Evolutionary conservation across 768 basidiomycete genomes (phyloP).

Genomic region (Hygrophorus russula): DNA sequence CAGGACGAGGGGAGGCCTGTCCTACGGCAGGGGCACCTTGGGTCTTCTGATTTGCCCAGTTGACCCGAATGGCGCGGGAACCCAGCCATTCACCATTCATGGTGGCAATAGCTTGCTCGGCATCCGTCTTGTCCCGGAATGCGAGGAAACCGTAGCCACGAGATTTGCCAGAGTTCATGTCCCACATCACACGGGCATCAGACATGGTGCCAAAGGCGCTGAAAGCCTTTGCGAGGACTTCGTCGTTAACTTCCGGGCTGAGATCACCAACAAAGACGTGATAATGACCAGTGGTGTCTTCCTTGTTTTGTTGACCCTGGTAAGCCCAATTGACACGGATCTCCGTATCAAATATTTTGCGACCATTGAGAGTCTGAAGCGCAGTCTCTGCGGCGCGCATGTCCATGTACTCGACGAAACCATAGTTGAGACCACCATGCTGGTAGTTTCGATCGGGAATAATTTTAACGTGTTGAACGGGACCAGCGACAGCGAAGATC

Average conservation of each 20-base stretch:
- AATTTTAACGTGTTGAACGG: slow-evolving; percentile 98
- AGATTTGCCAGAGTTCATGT: slow-evolving; percentile 99
- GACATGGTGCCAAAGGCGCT: slow-evolving; percentile 93
- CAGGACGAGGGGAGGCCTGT: slow-evolving; percentile 28
- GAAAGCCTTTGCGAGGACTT: slow-evolving; percentile 94
- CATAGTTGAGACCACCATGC: slow-evolving; percentile 98
- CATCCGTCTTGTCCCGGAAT: slow-evolving; percentile 97
- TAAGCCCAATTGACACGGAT: slow-evolving; percentile 99
- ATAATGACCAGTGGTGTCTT: slow-evolving; percentile 94
- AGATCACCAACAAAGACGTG: slow-evolving; percentile 99
- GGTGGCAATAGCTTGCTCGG: slow-evolving; percentile 97
- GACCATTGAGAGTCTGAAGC: slow-evolving; percentile 95
- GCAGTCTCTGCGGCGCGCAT: slow-evolving; percentile 99
- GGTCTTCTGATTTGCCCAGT: slow-evolving; percentile 99
- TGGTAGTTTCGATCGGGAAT: slow-evolving; percentile 99
- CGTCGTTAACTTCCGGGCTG: slow-evolving; percentile 97
- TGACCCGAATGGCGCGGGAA: slow-evolving; percentile 95
- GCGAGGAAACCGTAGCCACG: slow-evolving; percentile 98
- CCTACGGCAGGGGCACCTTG: slow-evolving; percentile 44
- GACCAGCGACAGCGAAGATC: slow-evolving; percentile 92
- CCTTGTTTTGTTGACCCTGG: slow-evolving; percentile 96
- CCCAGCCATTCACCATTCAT: slow-evolving; percentile 99
- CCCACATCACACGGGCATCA: slow-evolving; percentile 99
- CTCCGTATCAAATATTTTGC: slow-evolving; percentile 99
- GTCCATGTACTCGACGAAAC: slow-evolving; percentile 98